Percentiles rank a stretch among this genome's conserved stretches.
Evolutionary conservation across 306 rosid species (phyloP).

Genomic region (Dryas octopetala): DNA sequence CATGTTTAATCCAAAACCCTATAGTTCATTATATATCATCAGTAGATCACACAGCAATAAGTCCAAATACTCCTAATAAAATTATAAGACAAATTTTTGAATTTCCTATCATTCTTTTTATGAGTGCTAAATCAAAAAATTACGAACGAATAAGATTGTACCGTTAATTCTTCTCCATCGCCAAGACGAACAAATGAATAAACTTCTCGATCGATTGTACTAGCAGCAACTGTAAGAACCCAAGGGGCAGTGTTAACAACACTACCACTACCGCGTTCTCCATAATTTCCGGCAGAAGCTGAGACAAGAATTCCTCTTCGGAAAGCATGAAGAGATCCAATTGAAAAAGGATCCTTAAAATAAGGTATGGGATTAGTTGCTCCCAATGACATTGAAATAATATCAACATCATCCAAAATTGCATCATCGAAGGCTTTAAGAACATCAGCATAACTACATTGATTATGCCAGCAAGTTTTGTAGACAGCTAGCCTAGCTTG

Average conservation of each 20-base stretch:
- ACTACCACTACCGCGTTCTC: background rate
- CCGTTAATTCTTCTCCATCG: background rate
- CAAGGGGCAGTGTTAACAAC: conserved; percentile 8
- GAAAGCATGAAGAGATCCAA: conserved; percentile 8
- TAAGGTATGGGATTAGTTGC: background rate
- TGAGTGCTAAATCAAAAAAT: too few species aligned
- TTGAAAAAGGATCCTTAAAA: background rate
- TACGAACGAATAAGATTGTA: background rate
- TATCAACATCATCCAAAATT: conserved; percentile 11
- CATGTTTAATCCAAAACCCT: background rate
- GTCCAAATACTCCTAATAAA: too few species aligned
- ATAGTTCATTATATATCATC: background rate
- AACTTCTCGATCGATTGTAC: background rate
- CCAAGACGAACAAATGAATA: background rate
- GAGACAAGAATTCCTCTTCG: conserved; percentile 4
- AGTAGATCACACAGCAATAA: background rate
- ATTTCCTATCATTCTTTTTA: too few species aligned
- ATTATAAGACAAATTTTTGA: too few species aligned
- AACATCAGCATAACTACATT: background rate
- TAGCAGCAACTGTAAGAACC: conserved; percentile 10
- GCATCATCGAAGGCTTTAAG: conserved; percentile 13
- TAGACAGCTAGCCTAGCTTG: background rate
- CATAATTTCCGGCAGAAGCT: conserved; percentile 5
- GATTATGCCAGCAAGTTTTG: conserved; percentile 7
- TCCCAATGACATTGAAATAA: conserved; percentile 10